These are phyloP conservation scores for Coemansia sp. DNA, from an alignment of 192 early-diverging fungal species.

Conservation along the genomic window DNA sequence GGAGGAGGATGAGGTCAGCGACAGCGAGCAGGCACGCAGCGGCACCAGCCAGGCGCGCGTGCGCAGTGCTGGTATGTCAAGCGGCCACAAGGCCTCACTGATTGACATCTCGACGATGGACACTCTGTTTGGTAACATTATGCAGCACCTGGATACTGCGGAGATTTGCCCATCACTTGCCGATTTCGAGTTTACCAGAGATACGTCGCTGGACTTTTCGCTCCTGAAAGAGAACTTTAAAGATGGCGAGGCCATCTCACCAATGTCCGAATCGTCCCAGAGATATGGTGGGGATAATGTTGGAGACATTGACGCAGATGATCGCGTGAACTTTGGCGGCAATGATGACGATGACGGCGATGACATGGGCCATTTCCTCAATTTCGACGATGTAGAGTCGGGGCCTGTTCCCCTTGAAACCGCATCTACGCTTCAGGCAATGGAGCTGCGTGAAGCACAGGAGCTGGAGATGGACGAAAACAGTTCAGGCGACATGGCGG, in stretches of 20 bases:
- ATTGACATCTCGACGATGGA: constrained; percentile 38
- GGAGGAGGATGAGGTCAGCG: constrained; percentile 5
- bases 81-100: constrained; percentile 22
- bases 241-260: constrained; percentile 41
- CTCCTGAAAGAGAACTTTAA: constrained; percentile 54
- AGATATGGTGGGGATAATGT: constrained; percentile 15
- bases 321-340: background rate
- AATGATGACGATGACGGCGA: constrained; percentile 25
- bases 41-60: background rate
- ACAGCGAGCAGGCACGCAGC: background rate
- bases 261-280: constrained; percentile 5
- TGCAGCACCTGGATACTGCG: constrained; percentile 36
- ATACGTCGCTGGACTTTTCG: constrained; percentile 60
- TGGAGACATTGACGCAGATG: constrained; percentile 25
- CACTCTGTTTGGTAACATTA: constrained; percentile 30
- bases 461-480: constrained; percentile 9
- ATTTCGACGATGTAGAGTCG: constrained; percentile 43
- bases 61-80: background rate
- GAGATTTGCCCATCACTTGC: constrained; percentile 70
- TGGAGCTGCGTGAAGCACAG: constrained; percentile 26
- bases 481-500: constrained; percentile 6
- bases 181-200: constrained; percentile 64
- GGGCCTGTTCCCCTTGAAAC: constrained; percentile 43
- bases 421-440: constrained; percentile 33
- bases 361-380: constrained; percentile 39